Conservation (phyloP, 768 basidiomycete genomes). For the Trametes meyenii region DNA sequence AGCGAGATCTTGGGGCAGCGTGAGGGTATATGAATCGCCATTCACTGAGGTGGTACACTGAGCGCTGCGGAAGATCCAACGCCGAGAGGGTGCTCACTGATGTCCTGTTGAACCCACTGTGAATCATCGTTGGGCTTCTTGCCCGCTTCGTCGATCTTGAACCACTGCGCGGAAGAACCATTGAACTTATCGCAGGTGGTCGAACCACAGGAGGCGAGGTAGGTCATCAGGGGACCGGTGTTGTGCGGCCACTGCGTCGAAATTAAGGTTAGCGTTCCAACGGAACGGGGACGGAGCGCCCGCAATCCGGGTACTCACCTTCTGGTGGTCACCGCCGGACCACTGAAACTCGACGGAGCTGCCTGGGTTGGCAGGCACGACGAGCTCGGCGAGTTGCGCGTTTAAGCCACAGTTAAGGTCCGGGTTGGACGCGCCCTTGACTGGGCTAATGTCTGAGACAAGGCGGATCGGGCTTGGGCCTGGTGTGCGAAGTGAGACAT, state of each 20-base stretch:
- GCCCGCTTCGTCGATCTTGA: conserved; percentile 52
- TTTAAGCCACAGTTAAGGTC: conserved; percentile 62
- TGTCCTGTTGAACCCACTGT: conserved; percentile 33
- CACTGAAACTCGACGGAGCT: conserved; percentile 58
- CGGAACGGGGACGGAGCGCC: background rate
- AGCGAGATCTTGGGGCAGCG: conserved; percentile 48
- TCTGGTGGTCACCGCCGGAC: conserved; percentile 45
- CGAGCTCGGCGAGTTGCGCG: conserved; percentile 50
- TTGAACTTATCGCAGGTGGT: conserved; percentile 63
- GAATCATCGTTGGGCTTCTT: conserved; percentile 23
- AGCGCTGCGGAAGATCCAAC: background rate
- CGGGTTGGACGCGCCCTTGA: conserved; percentile 60
- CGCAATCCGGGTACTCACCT: conserved; percentile 30
- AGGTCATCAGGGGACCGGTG: conserved; percentile 72
- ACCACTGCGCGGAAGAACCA: conserved; percentile 62
- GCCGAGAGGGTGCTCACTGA: conserved; percentile 18
- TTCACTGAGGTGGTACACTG: conserved; percentile 19
- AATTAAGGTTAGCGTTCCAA: background rate
- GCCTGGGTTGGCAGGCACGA: conserved; percentile 62
- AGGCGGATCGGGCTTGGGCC: conserved; percentile 48
- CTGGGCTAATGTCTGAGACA: conserved; percentile 46
- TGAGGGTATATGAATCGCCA: conserved; percentile 34
- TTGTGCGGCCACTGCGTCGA: conserved; percentile 50
- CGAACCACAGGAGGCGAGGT: conserved; percentile 65
- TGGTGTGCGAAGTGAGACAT: conserved; percentile 10